Base-by-base conservation (phyloP, 805 yeast species). In the Yarrowia divulgata region DNA sequence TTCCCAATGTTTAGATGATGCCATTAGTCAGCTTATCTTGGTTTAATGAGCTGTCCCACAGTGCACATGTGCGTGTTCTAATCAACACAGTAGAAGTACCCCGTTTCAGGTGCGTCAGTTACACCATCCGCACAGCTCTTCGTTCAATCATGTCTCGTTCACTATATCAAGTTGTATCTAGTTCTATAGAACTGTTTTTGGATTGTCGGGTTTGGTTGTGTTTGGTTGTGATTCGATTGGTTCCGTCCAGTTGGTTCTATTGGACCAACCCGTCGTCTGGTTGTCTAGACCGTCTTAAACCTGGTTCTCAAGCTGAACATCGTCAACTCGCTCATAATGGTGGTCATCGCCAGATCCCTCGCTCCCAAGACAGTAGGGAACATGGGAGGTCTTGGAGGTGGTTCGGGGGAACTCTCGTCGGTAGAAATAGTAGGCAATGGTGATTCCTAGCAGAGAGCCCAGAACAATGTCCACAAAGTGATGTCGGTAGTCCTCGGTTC, bases 401-500 rank as follows among this genome's bases (percentile, higher is more conserved):
- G 48, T 40, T n/a, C 32, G 39, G 37, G 68, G 68, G 57, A 63
- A 63, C 48, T 63, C 68, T 19, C 57, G 43, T 48, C 68, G 68
- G 73, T 88, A 88, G 34, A 85, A 79, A 83, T 85, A 83, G 77
- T 79, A 80, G 0, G 93, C 94, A 42, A 89, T 78, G 2, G 80
- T 70, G 5, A 79, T 71, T 0, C 99, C 99, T 2, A 94, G 75
- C 1, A 81, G 18, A 37, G 90, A 81, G 3, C 99, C 99, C 16
- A 89, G 75, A 1, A 90, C 73, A 0, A 95, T 89, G 78, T 94
- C 99, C 18, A 90, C 81, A 75, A 91, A 92, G 79, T 94, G 98
- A 76, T 94, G 99, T 77, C 98, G 84, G 79, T 93, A 93, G 79
- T 94, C 99, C 74, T 90, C 70, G 0, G 97, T 91, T 74, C 99